These are phyloP conservation scores for Nidularia pulvinata DNA, from an alignment of 768 basidiomycete species.

Conservation along the genomic window DNA sequence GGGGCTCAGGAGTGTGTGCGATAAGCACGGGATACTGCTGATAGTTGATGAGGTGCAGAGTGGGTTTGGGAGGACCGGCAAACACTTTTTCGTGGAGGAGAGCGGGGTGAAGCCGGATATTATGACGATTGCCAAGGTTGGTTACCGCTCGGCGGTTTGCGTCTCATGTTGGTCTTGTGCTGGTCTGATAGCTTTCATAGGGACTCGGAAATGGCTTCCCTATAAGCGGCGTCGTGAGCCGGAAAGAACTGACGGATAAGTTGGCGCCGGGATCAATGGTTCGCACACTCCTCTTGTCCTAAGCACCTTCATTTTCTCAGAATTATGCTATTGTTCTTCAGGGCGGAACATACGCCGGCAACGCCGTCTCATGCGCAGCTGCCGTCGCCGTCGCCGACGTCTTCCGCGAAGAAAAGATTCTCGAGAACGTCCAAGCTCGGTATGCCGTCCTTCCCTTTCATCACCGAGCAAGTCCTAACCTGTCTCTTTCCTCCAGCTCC, in stretches of 20 bases:
- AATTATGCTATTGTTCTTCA: slow-evolving; percentile 18
- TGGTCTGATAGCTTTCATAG: slow-evolving; percentile 21
- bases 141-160: neutral
- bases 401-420: slow-evolving; percentile 78
- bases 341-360: slow-evolving; percentile 93
- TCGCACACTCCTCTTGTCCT: slow-evolving; percentile 3
- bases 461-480: neutral
- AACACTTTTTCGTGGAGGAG: slow-evolving; percentile 80
- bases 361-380: slow-evolving; percentile 91
- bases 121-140: slow-evolving; percentile 84
- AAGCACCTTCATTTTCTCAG: neutral
- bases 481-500: slow-evolving; percentile 45
- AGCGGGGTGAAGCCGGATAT: slow-evolving; percentile 89
- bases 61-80: slow-evolving; percentile 89
- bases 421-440: slow-evolving; percentile 79
- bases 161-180: neutral
- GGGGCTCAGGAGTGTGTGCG: slow-evolving; percentile 83
- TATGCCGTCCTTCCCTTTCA: slow-evolving; percentile 18
- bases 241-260: slow-evolving; percentile 80
- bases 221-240: slow-evolving; percentile 80
- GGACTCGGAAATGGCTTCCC: slow-evolving; percentile 95
- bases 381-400: slow-evolving; percentile 80
- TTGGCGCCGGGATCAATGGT: slow-evolving; percentile 81
- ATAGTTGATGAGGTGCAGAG: slow-evolving; percentile 89
- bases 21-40: slow-evolving; percentile 82